Base-by-base conservation (phyloP, 345 rosid genomes). In the Xanthoceras sorbifolium region DNA sequence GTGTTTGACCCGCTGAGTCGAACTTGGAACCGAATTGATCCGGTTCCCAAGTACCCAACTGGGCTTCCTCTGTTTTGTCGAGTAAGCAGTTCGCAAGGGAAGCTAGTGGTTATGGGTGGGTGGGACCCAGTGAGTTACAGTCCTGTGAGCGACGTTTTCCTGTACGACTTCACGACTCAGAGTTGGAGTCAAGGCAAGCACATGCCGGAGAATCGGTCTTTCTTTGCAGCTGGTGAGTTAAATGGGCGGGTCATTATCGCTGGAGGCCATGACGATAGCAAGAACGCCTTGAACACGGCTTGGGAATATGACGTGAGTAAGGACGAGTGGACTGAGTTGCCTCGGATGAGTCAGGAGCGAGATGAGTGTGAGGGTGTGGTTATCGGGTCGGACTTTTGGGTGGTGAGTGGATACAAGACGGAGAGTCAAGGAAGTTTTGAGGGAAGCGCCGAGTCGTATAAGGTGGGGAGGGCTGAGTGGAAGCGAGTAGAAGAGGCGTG, bases 1-100 rank as follows among this genome's bases (percentile, higher is more conserved):
- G 73, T 86, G 5, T 77, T 81, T 20, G 88, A 88, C 69, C 86
- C 87, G 0, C 75, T 65, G 44, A 78, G 18, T 48, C 67, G 68
- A 62, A 11, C 72, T 0, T 88, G 91, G 91, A 82, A 76, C 26
- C 74, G 79, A 38, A 7, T 86, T 29, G 84, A 80, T 23, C 84
- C 88, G 67, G 64, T 81, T 17, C 88, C 89, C 1, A 48, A 67
- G 9, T 82, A 80, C 76, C 84, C 86, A 29, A 69, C 69, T 28
- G 89, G 91, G 50, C 80, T 89, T 55, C 88, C 90, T 1, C 40
- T 83, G 76, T 88, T 86, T 70, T 85, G 87, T 62, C 85, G 79
- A 65, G 64, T 86, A 28, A 73, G 76, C 1, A 69, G 90, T 69
- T 78, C 81, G 14, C 88, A 79, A 38, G 88, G 92, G 59, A 82